Evolutionary conservation across 768 basidiomycete genomes (phyloP), one percentile per base, ranked within the genome.

Genomic region (Kwoniella sp.): DNA sequence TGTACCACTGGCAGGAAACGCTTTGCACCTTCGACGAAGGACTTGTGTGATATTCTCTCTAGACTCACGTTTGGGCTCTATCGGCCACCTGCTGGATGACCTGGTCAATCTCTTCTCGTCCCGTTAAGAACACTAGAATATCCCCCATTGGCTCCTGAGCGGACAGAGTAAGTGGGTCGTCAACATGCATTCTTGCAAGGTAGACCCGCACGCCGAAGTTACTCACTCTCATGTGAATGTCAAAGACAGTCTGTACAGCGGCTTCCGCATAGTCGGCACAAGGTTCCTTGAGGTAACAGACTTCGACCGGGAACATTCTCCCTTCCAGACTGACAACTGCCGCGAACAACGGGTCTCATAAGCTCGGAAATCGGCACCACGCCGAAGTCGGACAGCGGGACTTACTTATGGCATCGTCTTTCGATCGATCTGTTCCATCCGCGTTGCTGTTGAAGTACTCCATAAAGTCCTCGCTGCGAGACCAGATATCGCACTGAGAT

Each of bases 61-160:
- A n/a, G 34, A 78, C 84, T 57, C 72, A 90, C 93, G 86, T 86
- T 57, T 89, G 87, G 26, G 92, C 74, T 63, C 91, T 84, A 72
- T 96, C 93, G 0, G 89, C 82, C 12, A 97, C 82, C 62, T 87
- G 87, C 66, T 94, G 89, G 22, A 94, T 79, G 66, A 90, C 93
- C 48, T 87, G 85, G 45, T 98, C 93, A 54, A 99, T 99, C 75
- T 99, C 96, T 79, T 99, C 96, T 34, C 95, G 84, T 8, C 96
- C 96, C 0, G 96, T 95, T 60, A 99, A 78, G 76, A 99, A 99
- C 0, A 98, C 87, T 25, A 99, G 85, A 51, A 99, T 87, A 82
- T 99, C 96, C 0, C 96, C 96, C 7, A 85, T 79, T 7, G 85
- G 87, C 83, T 90, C 88, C 92, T 95, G 73, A 47, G 2, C 45